A percentile compares a stretch with the other conserved stretches of the same genome.
Evolutionary conservation across 2,329 filamentous ascomycete genomes (phyloP).

Genomic region (Tolypocladium nubicola): DNA sequence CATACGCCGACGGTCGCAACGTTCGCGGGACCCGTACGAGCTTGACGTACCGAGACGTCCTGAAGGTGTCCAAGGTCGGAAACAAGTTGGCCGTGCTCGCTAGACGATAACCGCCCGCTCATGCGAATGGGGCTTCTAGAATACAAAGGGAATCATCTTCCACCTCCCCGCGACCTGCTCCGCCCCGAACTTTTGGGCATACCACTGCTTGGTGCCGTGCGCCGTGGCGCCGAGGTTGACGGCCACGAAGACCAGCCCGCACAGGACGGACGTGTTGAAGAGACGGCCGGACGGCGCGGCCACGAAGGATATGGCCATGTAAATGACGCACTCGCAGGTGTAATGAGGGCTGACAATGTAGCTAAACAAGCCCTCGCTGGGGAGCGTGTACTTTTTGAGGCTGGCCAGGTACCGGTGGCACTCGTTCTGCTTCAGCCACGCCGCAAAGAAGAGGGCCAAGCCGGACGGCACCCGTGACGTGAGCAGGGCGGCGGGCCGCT

Average conservation of each 20-base stretch:
- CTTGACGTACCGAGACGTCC: slow-evolving; percentile 76
- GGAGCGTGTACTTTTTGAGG: slow-evolving; percentile 75
- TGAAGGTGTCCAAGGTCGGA: slow-evolving; percentile 67
- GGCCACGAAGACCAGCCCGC: slow-evolving; percentile 60
- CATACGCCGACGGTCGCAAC: slow-evolving; percentile 41
- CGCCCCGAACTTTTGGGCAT: slow-evolving; percentile 61
- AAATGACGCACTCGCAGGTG: slow-evolving; percentile 76
- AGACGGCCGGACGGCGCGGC: slow-evolving; percentile 56
- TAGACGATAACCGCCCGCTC: slow-evolving; percentile 20
- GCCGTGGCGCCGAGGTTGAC: slow-evolving; percentile 79
- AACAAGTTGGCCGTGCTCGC: slow-evolving; percentile 49
- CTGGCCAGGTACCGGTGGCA: slow-evolving; percentile 61
- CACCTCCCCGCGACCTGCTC: slow-evolving; percentile 52
- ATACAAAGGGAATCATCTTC: slow-evolving; percentile 67
- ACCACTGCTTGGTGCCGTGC: slow-evolving; percentile 68
- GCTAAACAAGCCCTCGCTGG: slow-evolving; percentile 60
- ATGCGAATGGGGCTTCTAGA: slow-evolving; percentile 25
- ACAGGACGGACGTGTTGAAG: slow-evolving; percentile 64
- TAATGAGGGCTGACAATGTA: slow-evolving; percentile 81
- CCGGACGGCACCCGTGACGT: slow-evolving; percentile 28
- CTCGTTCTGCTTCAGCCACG: slow-evolving; percentile 63
- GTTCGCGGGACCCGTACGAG: slow-evolving; percentile 54
- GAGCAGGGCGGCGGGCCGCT: slow-evolving; percentile 6
- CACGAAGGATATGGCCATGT: slow-evolving; percentile 64
- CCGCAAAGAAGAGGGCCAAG: slow-evolving; percentile 54